Conservation (phyloP, 805 yeast genomes). For the Kazachstania bromeliacearum region DNA sequence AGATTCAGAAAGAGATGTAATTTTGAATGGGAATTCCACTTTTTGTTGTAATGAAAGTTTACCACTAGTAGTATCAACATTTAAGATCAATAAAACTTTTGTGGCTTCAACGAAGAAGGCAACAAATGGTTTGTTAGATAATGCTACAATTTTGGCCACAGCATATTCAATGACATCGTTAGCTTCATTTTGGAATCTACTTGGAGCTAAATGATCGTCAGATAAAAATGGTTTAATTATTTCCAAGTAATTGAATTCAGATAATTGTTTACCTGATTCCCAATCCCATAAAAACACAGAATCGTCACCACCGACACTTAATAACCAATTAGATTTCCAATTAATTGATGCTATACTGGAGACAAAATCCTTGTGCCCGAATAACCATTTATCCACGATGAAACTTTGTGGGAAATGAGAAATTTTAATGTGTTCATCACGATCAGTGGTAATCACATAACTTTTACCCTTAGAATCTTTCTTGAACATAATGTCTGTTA, state of each 20-base stretch:
- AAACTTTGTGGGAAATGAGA: slow-evolving; percentile 71
- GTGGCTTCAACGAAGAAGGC: slow-evolving; percentile 47
- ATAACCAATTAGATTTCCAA: slow-evolving; percentile 40
- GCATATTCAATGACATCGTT: slow-evolving; percentile 41
- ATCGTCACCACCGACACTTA: slow-evolving; percentile 91
- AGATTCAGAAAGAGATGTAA: slow-evolving; percentile 24
- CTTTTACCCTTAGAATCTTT: slow-evolving; percentile 29
- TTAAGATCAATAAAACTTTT: slow-evolving; percentile 31
- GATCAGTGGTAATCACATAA: slow-evolving; percentile 69
- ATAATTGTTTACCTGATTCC: slow-evolving; percentile 43
- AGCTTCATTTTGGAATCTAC: slow-evolving; percentile 47
- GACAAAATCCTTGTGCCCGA: slow-evolving; percentile 80
- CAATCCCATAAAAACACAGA: slow-evolving; percentile 72
- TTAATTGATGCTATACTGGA: slow-evolving; percentile 51
- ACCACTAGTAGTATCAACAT: slow-evolving; percentile 16
- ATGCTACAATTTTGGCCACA: slow-evolving; percentile 37
- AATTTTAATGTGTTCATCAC: slow-evolving; percentile 92
- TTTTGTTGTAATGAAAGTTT: slow-evolving; percentile 19
- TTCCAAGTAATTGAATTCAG: slow-evolving; percentile 40
- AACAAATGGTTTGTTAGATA: slow-evolving; percentile 25
- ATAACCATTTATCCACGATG: slow-evolving; percentile 71
- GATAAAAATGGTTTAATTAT: slow-evolving; percentile 37
- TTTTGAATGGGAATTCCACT: slow-evolving; percentile 24
- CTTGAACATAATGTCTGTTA: slow-evolving; percentile 52
- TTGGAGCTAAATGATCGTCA: slow-evolving; percentile 54